Percentiles rank a stretch among this genome's conserved stretches.
Evolutionary conservation across 73 alveolate species (phyloP).

Genomic region (Blepharisma stoltei): DNA sequence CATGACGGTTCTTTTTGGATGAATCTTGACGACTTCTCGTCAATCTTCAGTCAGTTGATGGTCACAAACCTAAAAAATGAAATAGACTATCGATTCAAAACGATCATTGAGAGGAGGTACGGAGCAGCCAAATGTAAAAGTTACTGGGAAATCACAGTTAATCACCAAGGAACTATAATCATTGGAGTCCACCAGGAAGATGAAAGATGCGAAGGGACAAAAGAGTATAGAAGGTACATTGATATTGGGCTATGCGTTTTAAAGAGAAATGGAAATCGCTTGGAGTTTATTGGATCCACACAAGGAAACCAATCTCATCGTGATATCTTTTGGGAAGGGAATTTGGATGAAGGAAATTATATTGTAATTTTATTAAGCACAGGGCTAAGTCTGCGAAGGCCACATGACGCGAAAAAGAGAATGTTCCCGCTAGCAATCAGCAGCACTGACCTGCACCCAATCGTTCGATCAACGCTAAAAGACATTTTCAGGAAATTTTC

Average conservation of each 20-base stretch:
- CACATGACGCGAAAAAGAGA: not conserved
- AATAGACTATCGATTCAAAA: constrained; percentile 47
- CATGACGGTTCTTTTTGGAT: constrained; percentile 46
- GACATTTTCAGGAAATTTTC: too few relatives aligned
- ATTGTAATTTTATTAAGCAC: not conserved
- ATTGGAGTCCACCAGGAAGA: constrained; percentile 59
- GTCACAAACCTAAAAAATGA: constrained; percentile 42
- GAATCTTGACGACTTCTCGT: constrained; percentile 48
- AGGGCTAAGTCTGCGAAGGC: not conserved
- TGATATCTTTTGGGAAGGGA: not conserved
- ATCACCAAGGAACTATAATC: constrained; percentile 29
- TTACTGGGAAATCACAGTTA: constrained; percentile 38
- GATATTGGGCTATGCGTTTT: constrained; percentile 53
- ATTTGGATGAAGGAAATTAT: not conserved
- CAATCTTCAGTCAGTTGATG: constrained; percentile 37
- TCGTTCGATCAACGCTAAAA: too few relatives aligned
- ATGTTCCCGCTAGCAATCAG: too few relatives aligned
- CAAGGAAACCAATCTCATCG: not conserved
- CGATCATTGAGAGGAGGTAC: constrained; percentile 34
- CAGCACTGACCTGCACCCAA: too few relatives aligned
- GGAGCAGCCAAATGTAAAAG: constrained; percentile 41
- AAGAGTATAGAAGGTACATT: constrained; percentile 38
- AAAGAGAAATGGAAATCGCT: constrained; percentile 38
- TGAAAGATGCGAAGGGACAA: constrained; percentile 49
- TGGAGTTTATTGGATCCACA: constrained; percentile 29